These are phyloP conservation scores for Saturnispora bothae DNA, from an alignment of 805 yeast species.

Conservation along the genomic window DNA sequence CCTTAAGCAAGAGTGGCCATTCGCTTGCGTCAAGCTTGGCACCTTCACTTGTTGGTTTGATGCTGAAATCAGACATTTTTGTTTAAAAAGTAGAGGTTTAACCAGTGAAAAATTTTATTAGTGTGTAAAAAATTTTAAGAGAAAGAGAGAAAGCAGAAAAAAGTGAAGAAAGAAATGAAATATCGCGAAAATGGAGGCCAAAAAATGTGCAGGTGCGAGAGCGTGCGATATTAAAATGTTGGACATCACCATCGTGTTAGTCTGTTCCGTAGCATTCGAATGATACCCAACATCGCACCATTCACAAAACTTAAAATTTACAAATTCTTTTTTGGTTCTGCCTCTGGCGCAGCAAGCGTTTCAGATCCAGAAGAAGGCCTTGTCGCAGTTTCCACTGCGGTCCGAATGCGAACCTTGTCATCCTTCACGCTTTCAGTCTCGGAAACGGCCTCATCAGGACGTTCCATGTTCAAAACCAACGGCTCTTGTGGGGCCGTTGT, in stretches of 20 bases:
- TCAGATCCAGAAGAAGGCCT: too few relatives aligned
- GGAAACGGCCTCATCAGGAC: too few relatives aligned
- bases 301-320: too few relatives aligned
- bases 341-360: too few relatives aligned
- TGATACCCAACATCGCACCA: background rate
- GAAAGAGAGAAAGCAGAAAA: background rate
- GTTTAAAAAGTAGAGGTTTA: conserved; percentile 1
- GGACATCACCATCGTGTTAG: too few relatives aligned
- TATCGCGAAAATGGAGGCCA: background rate
- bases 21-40: conserved; percentile 80
- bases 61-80: conserved; percentile 40
- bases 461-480: too few relatives aligned
- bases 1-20: conserved; percentile 91
- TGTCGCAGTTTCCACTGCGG: too few relatives aligned
- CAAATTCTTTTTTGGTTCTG: too few relatives aligned
- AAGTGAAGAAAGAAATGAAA: background rate
- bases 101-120: conserved; percentile 4
- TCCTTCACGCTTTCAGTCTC: too few relatives aligned
- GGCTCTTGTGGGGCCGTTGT: background rate
- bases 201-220: too few relatives aligned
- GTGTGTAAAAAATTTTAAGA: background rate
- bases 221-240: too few relatives aligned
- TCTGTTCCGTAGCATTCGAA: background rate
- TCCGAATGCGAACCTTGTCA: too few relatives aligned
- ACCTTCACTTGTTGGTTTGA: conserved; percentile 77